phyloP scores from a whole-genome alignment of 2,329 filamentous ascomycete genomes.

The Colletotrichum caudatum region DNA sequence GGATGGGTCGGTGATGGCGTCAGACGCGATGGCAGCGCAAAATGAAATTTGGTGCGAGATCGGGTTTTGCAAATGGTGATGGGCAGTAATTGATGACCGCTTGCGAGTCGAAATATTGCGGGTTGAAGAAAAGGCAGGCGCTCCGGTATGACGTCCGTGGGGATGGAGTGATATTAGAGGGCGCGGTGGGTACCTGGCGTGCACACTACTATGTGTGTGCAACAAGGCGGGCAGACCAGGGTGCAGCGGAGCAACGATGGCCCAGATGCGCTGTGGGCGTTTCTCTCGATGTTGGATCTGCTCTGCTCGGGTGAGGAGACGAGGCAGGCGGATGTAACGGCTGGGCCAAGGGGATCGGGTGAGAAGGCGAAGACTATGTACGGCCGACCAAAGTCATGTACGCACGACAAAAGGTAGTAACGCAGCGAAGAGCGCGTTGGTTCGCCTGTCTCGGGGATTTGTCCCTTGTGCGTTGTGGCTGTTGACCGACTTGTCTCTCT shows the following conservation, averaged over 20 bases:
- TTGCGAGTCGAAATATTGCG: constrained; percentile 30
- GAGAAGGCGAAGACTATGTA: constrained; percentile 11
- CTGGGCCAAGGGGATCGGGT: constrained; percentile 13
- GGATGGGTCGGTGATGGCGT: constrained; percentile 33
- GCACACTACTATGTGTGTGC: constrained; percentile 21
- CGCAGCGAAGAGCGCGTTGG: not conserved
- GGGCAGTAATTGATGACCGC: constrained; percentile 20
- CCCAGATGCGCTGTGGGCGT: constrained; percentile 27
- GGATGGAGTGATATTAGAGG: constrained; percentile 40
- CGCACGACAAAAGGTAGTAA: constrained; percentile 6
- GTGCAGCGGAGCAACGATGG: constrained; percentile 32
- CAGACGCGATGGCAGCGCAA: constrained; percentile 18
- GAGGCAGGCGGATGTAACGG: constrained; percentile 2
- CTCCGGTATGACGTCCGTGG: constrained; percentile 40
- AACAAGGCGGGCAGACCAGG: constrained; percentile 35
- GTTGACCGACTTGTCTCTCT: not conserved
- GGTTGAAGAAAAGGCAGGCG: constrained; percentile 21
- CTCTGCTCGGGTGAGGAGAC: constrained; percentile 6
- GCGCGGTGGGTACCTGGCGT: constrained; percentile 37
- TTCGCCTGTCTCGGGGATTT: constrained; percentile 1
- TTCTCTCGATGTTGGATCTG: constrained; percentile 20
- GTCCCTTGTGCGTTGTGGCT: constrained; percentile 13
- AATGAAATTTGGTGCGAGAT: constrained; percentile 7
- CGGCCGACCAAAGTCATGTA: constrained; percentile 19
- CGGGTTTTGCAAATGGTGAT: constrained; percentile 28